Percentiles rank a stretch among this genome's conserved stretches.
phyloP scores from a whole-genome alignment of 177 flowering plant species.

The Vitis hybrid region DNA sequence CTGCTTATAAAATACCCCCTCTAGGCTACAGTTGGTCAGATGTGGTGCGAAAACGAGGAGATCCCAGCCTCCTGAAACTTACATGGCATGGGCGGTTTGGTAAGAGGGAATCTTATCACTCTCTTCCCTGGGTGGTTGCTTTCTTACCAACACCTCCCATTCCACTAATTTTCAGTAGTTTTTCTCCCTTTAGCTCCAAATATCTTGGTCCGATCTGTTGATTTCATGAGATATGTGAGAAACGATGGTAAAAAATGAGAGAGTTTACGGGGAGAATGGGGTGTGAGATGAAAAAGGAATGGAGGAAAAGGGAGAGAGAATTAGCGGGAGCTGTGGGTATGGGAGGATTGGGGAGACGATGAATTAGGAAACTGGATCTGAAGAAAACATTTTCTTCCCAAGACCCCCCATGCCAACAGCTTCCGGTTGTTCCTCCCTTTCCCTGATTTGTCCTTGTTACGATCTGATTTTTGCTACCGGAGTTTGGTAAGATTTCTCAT shows the following conservation, averaged over 20 bases:
- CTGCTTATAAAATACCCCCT: neutral
- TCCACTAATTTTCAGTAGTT: neutral
- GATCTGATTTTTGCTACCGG: no score
- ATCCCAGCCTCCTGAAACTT: neutral
- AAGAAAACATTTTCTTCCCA: neutral
- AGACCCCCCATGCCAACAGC: conserved; percentile 9
- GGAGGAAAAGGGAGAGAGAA: neutral
- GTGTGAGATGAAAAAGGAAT: neutral
- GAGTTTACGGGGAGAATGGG: neutral
- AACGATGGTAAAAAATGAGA: conserved; percentile 34
- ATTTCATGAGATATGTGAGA: conserved; percentile 75
- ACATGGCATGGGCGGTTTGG: conserved; percentile 6
- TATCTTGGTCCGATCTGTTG: neutral
- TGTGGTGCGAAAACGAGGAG: neutral
- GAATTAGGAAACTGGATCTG: no score
- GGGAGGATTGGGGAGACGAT: conserved; percentile 1
- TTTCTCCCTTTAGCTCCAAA: neutral
- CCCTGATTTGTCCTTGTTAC: neutral
- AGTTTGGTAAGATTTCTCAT: no score
- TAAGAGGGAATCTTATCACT: neutral
- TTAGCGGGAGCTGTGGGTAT: neutral
- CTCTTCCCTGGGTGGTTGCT: neutral
- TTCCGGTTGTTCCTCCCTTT: conserved; percentile 6
- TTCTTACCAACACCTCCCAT: conserved; percentile 8
- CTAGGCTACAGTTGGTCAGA: neutral